These are phyloP conservation scores for Wallacemonas sp. DNA, from an alignment of 208 protist genomes.

Conservation along the genomic window DNA sequence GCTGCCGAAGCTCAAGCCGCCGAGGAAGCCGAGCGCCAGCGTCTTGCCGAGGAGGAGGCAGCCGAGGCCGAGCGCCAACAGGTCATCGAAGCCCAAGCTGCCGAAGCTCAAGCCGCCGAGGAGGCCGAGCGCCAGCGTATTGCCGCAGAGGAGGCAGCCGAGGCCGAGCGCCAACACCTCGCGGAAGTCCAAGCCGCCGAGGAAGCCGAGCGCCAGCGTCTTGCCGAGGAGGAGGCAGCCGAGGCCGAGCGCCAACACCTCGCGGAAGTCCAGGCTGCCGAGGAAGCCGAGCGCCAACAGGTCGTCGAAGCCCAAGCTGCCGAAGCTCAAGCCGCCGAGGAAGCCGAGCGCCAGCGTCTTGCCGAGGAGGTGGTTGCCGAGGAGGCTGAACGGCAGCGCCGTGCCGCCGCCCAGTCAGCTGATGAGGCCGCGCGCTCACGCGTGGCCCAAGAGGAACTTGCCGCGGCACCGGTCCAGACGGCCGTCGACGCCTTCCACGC, in stretches of 20 bases:
- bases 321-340: not conserved
- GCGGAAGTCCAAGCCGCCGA: not conserved
- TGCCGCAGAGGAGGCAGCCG: not conserved
- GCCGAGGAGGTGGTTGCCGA: not conserved
- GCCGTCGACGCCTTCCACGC: not conserved
- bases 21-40: not conserved
- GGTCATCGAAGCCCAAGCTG: not conserved
- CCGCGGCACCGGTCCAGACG: not conserved
- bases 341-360: not conserved
- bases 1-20: not conserved
- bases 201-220: not conserved
- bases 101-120: not conserved
- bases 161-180: not conserved
- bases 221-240: not conserved
- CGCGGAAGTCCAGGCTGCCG: slow-evolving; percentile 10
- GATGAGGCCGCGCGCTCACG: too few species aligned
- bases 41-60: not conserved
- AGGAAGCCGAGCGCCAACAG: slow-evolving; percentile 2
- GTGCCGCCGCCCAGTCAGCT: not conserved
- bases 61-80: not conserved
- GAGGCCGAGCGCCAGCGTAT: too few species aligned
- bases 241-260: not conserved
- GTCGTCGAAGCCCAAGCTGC: slow-evolving; percentile 5
- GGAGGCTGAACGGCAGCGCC: too few species aligned
- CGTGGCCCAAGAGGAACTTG: too few species aligned